phyloP scores from a whole-genome alignment of 345 rosid genomes.

The Boechera divaricarpa region DNA sequence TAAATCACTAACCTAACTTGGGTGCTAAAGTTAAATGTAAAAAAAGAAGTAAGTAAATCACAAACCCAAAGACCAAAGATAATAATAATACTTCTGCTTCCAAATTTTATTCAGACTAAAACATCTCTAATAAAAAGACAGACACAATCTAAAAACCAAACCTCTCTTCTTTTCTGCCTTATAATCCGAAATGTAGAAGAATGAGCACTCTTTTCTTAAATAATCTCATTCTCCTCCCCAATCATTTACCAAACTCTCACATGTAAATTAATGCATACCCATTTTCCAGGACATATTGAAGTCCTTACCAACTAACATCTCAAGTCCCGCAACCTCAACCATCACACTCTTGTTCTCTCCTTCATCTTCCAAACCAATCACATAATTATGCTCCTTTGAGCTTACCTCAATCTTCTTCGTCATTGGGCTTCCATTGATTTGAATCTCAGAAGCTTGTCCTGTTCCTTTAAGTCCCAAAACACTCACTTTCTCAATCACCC shows the following conservation, averaged over 20 bases:
- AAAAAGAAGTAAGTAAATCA: not conserved
- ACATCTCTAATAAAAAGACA: constrained; percentile 10
- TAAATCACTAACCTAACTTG: too few species aligned
- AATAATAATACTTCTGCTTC: not conserved
- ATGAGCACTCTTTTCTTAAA: not conserved
- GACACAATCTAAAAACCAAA: constrained; percentile 26
- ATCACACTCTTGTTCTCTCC: constrained; percentile 53
- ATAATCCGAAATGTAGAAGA: constrained; percentile 14
- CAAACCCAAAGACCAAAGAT: constrained; percentile 7
- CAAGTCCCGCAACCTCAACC: constrained; percentile 68
- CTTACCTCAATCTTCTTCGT: constrained; percentile 46
- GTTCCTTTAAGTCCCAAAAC: constrained; percentile 74
- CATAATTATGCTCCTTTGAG: constrained; percentile 53
- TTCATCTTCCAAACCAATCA: constrained; percentile 45
- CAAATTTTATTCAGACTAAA: constrained; percentile 32
- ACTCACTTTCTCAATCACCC: constrained; percentile 66
- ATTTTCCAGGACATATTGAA: constrained; percentile 76
- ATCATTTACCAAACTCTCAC: constrained; percentile 37
- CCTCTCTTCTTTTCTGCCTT: not conserved
- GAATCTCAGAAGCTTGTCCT: constrained; percentile 50
- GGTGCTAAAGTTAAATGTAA: not conserved
- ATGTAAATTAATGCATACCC: constrained; percentile 38
- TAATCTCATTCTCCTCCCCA: constrained; percentile 37
- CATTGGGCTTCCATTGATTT: constrained; percentile 53
- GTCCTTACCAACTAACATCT: constrained; percentile 70